These are phyloP conservation scores for Fusarium sp. DNA, from an alignment of 2,329 filamentous ascomycete genomes.

Conservation along the genomic window DNA sequence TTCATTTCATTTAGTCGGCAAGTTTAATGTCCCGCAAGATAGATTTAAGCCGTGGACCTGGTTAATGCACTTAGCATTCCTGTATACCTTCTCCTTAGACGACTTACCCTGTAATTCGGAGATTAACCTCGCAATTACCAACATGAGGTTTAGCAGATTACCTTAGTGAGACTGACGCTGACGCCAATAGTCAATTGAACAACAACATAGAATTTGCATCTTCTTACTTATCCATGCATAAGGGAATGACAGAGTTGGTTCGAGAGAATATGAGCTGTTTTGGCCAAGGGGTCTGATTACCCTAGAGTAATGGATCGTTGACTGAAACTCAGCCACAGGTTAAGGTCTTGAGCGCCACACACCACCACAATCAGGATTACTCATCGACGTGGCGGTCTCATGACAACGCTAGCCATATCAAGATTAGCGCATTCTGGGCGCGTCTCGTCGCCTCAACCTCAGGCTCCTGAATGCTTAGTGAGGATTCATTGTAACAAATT, in stretches of 20 bases:
- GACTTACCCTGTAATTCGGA: background rate
- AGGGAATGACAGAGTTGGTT: background rate
- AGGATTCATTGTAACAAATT: slow-evolving; percentile 40
- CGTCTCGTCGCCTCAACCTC: slow-evolving; percentile 38
- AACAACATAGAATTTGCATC: background rate
- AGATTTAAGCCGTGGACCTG: no score
- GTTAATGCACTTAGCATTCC: no score
- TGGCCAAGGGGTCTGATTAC: background rate
- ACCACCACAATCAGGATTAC: no score
- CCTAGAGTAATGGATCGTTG: background rate
- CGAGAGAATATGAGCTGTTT: slow-evolving; percentile 28
- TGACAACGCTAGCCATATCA: background rate
- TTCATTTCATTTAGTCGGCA: no score
- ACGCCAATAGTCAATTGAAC: fast-evolving
- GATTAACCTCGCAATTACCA: background rate
- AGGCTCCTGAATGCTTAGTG: slow-evolving; percentile 38
- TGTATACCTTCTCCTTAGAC: no score
- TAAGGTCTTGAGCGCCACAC: background rate
- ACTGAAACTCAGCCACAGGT: background rate
- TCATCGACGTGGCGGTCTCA: slow-evolving; percentile 20
- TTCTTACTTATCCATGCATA: background rate
- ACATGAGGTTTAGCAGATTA: no score
- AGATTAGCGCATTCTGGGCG: slow-evolving; percentile 21
- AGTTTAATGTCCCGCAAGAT: no score
- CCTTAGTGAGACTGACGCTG: fast-evolving